Base-by-base conservation (phyloP, 805 yeast genomes). In the Candida patagonica region DNA sequence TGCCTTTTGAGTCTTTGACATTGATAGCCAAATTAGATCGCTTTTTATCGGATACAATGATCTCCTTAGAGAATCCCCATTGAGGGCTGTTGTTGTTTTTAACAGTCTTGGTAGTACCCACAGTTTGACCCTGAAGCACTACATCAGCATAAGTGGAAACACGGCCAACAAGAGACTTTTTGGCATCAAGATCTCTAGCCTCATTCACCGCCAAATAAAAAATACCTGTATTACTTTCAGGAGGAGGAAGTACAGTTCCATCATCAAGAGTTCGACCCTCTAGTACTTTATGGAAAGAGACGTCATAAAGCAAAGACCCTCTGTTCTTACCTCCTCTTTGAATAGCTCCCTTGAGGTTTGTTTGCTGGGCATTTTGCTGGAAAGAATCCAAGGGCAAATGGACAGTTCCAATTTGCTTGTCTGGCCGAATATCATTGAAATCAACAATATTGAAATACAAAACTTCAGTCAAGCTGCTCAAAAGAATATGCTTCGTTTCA, bases 191-290 rank as follows among this genome's bases (percentile, higher is more conserved):
- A 32, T 63, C 74, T 62, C 85, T 75, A 20, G 82, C 80, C 49
- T 76, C 82, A 23, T 66, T 55, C 35, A 84, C 61, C 44, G 78
- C 80, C 49, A 89, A 63, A 52, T 78, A 71, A 16, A 80, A 76
- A 51, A 94, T 78, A 70, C 99, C 99, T 12, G 96, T 86, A 63
- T 89, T 89, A 57, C 85, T 74, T 49, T 86, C 96, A 33, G 95
- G 95, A 34, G 94, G 83, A 35, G 94, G 86, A 48, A 77, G 79
- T 40, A 73, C 68, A 2, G 88, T 79, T 37, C 96, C 96, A 60
- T 86, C 95, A 2, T 84, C 79, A 42, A 73, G 69, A 12, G 54
- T 52, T 41, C 47, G 49, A 16, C 67, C 66, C 51, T 59, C 59
- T 45, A 86, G 63, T 10, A 92, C 79, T 30, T 94, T 92, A 70